Evolutionary conservation across 1,284 basidiomycete species (phyloP).

Genomic region (Marasmius tenuissimus): DNA sequence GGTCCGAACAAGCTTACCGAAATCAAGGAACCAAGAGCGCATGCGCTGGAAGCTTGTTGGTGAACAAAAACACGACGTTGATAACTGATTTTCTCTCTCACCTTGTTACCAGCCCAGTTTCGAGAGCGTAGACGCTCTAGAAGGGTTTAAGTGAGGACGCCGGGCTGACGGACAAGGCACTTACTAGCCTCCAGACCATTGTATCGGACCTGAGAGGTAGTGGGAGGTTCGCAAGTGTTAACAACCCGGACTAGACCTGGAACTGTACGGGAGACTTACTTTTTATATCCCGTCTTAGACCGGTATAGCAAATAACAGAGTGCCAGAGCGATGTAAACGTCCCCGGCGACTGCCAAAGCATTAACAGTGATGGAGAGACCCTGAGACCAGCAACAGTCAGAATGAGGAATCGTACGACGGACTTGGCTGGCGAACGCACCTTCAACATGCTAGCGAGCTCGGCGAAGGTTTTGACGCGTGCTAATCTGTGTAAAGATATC

Average conservation of each 20-base stretch:
- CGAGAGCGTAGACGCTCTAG: slow-evolving; percentile 48
- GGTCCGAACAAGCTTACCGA: slow-evolving; percentile 28
- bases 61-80: not conserved
- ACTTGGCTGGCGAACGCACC: slow-evolving; percentile 10
- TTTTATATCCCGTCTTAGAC: slow-evolving; percentile 43
- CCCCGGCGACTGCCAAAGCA: slow-evolving; percentile 38
- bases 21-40: slow-evolving; percentile 44
- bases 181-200: slow-evolving; percentile 46
- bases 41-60: slow-evolving; percentile 13
- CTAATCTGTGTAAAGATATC: not conserved
- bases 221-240: not conserved
- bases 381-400: slow-evolving; percentile 17
- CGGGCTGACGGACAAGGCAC: not conserved
- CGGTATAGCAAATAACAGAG: slow-evolving; percentile 40
- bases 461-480: slow-evolving; percentile 7
- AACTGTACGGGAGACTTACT: slow-evolving; percentile 21
- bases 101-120: slow-evolving; percentile 43
- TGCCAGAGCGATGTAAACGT: slow-evolving; percentile 41
- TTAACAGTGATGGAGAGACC: slow-evolving; percentile 45
- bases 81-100: slow-evolving; percentile 2
- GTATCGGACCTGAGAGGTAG: slow-evolving; percentile 39
- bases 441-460: not conserved
- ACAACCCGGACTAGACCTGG: not conserved
- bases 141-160: not conserved
- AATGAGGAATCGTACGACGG: slow-evolving; percentile 10